Conservation (phyloP, 2,329 filamentous ascomycete species). For the Aspergillus ustus region DNA sequence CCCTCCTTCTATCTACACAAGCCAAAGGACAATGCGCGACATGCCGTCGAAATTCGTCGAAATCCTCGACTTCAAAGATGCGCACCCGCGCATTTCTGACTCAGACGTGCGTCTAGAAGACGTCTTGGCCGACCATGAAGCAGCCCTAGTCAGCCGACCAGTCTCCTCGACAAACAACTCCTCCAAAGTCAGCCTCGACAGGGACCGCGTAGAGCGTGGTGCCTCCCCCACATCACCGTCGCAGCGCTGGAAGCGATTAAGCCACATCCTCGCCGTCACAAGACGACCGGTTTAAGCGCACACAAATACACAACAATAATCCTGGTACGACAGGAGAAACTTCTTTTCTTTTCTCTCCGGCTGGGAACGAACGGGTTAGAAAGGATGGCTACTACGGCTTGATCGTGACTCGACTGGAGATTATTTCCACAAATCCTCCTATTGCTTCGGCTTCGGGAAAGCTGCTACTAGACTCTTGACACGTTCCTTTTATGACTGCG, state of each 20-base stretch:
- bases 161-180: constrained; percentile 44
- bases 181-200: constrained; percentile 37
- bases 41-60: constrained; percentile 50
- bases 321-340: not conserved
- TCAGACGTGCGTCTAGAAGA: constrained; percentile 50
- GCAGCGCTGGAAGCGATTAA: constrained; percentile 39
- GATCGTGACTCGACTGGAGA: not conserved
- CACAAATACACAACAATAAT: not conserved
- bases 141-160: constrained; percentile 40
- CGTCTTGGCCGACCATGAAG: constrained; percentile 47
- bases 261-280: constrained; percentile 37
- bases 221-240: constrained; percentile 30
- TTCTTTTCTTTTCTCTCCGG: not conserved
- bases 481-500: constrained; percentile 5
- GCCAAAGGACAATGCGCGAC: constrained; percentile 31
- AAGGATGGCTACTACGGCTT: not conserved
- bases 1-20: not conserved
- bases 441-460: not conserved
- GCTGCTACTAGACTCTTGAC: not conserved
- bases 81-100: constrained; percentile 40
- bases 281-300: constrained; percentile 22
- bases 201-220: constrained; percentile 29
- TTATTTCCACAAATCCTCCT: not conserved
- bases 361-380: not conserved
- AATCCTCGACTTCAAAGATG: constrained; percentile 46